Conservation (phyloP, 1,284 basidiomycete genomes). For the Fomitopsis schrenkii region DNA sequence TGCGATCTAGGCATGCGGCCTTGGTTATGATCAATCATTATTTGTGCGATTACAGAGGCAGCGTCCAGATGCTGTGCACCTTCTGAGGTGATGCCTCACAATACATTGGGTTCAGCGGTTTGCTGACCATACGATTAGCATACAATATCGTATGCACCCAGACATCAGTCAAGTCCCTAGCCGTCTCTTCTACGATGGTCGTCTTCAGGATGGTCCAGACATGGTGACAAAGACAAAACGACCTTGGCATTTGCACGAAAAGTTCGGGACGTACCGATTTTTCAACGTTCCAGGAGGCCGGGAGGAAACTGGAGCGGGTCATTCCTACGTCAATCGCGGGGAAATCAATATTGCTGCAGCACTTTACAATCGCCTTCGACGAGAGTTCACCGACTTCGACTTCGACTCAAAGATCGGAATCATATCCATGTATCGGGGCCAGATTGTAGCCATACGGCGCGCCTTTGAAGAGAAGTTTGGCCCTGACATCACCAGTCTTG, state of each 20-base stretch:
- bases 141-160: conserved; percentile 99
- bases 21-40: conserved; percentile 86
- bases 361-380: conserved; percentile 72
- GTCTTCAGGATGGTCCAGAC: conserved; percentile 82
- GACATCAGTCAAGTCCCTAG: conserved; percentile 92
- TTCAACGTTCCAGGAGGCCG: conserved; percentile 69
- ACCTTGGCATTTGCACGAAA: conserved; percentile 80
- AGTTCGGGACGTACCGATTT: conserved; percentile 90
- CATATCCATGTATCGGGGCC: conserved; percentile 95
- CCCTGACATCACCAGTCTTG: conserved; percentile 59
- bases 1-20: conserved; percentile 59
- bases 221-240: conserved; percentile 85
- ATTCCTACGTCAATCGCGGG: conserved; percentile 76
- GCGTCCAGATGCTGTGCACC: conserved; percentile 77
- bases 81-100: conserved; percentile 67
- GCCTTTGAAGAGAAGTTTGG: conserved; percentile 78
- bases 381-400: conserved; percentile 61
- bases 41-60: conserved; percentile 91
- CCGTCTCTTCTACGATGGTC: conserved; percentile 82
- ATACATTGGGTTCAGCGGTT: neutral
- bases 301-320: conserved; percentile 49
- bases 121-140: conserved; percentile 43
- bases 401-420: conserved; percentile 84
- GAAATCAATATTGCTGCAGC: conserved; percentile 81
- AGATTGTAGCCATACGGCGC: conserved; percentile 75